A percentile compares a stretch with the other conserved stretches of the same genome.
phyloP scores from a whole-genome alignment of 495 filamentous ascomycete genomes.

The Oidiodendron maius region DNA sequence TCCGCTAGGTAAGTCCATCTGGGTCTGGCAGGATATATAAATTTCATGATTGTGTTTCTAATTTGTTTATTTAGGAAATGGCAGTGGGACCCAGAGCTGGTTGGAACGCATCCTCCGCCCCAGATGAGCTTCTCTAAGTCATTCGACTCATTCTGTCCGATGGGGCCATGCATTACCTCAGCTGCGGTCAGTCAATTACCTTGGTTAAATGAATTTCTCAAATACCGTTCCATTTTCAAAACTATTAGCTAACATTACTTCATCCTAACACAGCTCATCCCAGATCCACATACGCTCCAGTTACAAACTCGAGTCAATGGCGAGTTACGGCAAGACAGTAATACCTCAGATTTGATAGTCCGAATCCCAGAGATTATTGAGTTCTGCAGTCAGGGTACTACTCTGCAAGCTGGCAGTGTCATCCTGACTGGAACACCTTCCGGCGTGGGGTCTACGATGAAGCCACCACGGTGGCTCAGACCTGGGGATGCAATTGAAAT shows the following conservation, averaged over 20 bases:
- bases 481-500: slow-evolving; percentile 34
- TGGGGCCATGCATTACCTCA: slow-evolving; percentile 29
- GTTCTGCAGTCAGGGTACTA: slow-evolving; percentile 31
- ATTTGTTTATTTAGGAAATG: slow-evolving; percentile 28
- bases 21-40: no score
- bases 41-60: not conserved
- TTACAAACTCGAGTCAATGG: slow-evolving; percentile 23
- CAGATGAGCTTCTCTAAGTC: slow-evolving; percentile 17
- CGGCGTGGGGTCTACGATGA: slow-evolving; percentile 26
- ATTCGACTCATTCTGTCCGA: slow-evolving; percentile 19
- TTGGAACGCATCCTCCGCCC: slow-evolving; percentile 10
- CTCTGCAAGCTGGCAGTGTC: slow-evolving; percentile 28
- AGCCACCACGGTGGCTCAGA: slow-evolving; percentile 27
- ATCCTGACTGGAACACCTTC: slow-evolving; percentile 38
- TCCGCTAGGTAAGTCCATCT: slow-evolving; percentile 26
- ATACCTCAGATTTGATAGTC: slow-evolving; percentile 21
- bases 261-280: not conserved
- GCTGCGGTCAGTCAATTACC: not conserved
- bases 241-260: not conserved
- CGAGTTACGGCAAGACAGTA: slow-evolving; percentile 20
- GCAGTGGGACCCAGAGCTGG: slow-evolving; percentile 33
- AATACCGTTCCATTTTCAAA: not conserved
- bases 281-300: slow-evolving; percentile 9
- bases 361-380: slow-evolving; percentile 17
- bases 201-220: no score